Percentiles rank a stretch among this genome's conserved stretches.
Evolutionary conservation across 1,284 basidiomycete species (phyloP).

Genomic region (Trichosporon sp.): DNA sequence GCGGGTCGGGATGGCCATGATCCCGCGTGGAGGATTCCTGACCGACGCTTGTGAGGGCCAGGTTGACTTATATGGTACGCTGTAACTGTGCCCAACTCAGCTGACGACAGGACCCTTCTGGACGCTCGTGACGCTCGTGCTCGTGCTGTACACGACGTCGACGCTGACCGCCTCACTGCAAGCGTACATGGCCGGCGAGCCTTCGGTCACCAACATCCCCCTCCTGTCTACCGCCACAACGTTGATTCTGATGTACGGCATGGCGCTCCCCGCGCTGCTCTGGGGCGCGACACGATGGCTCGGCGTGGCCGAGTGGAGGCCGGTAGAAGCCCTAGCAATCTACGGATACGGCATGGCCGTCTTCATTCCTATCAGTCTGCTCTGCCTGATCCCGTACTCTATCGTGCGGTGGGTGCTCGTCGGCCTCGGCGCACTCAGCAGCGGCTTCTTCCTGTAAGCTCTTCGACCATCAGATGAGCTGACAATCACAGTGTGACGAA

Average conservation of each 20-base stretch:
- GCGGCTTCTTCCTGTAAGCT: slow-evolving; percentile 69
- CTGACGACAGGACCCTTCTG: slow-evolving; percentile 71
- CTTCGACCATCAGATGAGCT: neutral
- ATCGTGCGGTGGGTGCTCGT: slow-evolving; percentile 74
- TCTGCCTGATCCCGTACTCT: slow-evolving; percentile 73
- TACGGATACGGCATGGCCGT: slow-evolving; percentile 52
- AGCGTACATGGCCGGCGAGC: slow-evolving; percentile 61
- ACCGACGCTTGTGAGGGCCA: slow-evolving; percentile 48
- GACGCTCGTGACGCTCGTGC: slow-evolving; percentile 87
- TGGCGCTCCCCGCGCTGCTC: slow-evolving; percentile 68
- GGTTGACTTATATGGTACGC: slow-evolving; percentile 51
- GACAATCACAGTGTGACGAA: slow-evolving; percentile 56
- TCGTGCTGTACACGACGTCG: slow-evolving; percentile 83
- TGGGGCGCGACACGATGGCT: slow-evolving; percentile 66
- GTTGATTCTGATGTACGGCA: slow-evolving; percentile 77
- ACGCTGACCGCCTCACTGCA: slow-evolving; percentile 77
- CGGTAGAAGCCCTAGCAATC: slow-evolving; percentile 59
- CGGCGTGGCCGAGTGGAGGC: slow-evolving; percentile 76
- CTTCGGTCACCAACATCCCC: slow-evolving; percentile 58
- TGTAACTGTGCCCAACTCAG: neutral
- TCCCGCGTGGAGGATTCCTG: slow-evolving; percentile 50
- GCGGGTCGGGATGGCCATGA: slow-evolving; percentile 47
- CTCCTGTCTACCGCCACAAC: slow-evolving; percentile 73
- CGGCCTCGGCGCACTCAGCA: slow-evolving; percentile 62
- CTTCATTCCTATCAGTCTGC: slow-evolving; percentile 58